phyloP scores from a whole-genome alignment of 768 basidiomycete species.

The Calvatia gigantea region DNA sequence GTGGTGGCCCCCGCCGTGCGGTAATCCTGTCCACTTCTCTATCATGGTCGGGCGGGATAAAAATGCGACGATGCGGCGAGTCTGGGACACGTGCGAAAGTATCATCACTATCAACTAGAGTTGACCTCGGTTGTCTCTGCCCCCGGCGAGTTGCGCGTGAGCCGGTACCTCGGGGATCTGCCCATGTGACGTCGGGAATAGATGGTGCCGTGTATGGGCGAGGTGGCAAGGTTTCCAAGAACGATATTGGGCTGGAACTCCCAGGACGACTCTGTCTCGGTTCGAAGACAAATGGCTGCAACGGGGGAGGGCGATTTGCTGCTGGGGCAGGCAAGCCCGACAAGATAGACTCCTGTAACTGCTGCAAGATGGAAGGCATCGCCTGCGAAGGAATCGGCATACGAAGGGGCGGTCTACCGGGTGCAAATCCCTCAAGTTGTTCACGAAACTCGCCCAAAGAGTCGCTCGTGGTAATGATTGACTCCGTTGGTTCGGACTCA shows the following conservation, averaged over 20 bases:
- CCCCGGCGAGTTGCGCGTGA: neutral
- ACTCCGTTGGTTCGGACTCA: slow-evolving; percentile 19
- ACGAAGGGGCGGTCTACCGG: slow-evolving; percentile 19
- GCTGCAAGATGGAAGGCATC: slow-evolving; percentile 54
- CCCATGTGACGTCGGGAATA: neutral
- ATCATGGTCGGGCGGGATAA: slow-evolving; percentile 3
- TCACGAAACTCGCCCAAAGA: slow-evolving; percentile 26
- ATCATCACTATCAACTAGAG: neutral
- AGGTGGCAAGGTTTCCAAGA: slow-evolving; percentile 12
- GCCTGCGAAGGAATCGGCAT: slow-evolving; percentile 44
- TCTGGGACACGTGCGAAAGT: neutral
- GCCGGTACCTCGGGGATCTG: neutral
- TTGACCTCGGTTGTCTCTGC: neutral
- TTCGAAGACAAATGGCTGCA: slow-evolving; percentile 16
- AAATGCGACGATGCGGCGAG: neutral
- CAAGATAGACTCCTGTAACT: slow-evolving; percentile 57
- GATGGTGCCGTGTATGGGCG: slow-evolving; percentile 13
- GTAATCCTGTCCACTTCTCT: neutral
- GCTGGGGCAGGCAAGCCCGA: slow-evolving; percentile 6
- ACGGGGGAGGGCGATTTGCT: slow-evolving; percentile 13
- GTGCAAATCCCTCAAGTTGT: slow-evolving; percentile 19
- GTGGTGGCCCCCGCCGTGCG: neutral
- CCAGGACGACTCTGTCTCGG: slow-evolving; percentile 12
- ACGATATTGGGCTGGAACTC: slow-evolving; percentile 16
- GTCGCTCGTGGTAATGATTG: slow-evolving; percentile 26